phyloP scores from a whole-genome alignment of 2,329 filamentous ascomycete species.

The Achaetomium macrosporum region DNA sequence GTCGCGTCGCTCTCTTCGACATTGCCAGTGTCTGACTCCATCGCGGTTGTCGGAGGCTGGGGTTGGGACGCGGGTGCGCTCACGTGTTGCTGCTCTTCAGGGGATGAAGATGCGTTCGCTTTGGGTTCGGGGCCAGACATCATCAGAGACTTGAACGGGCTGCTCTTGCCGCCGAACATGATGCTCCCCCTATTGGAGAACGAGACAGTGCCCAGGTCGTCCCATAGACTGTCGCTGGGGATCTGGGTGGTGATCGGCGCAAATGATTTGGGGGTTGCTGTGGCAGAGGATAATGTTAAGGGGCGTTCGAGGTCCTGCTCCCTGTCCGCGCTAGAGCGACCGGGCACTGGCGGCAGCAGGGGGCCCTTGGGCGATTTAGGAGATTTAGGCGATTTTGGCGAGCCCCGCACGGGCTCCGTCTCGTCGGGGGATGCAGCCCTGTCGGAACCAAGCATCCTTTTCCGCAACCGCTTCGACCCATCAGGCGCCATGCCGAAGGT shows the following conservation, averaged over 20 bases:
- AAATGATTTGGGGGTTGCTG: slow-evolving; percentile 32
- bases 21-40: neutral
- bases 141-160: slow-evolving; percentile 12
- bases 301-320: slow-evolving; percentile 10
- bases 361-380: slow-evolving; percentile 22
- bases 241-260: slow-evolving; percentile 51
- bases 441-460: slow-evolving; percentile 23
- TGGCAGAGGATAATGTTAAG: slow-evolving; percentile 18
- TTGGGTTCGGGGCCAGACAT: slow-evolving; percentile 4
- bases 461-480: slow-evolving; percentile 20
- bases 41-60: slow-evolving; percentile 2
- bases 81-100: neutral
- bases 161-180: slow-evolving; percentile 49
- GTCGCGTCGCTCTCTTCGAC: slow-evolving; percentile 15
- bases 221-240: slow-evolving; percentile 50
- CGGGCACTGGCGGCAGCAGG: slow-evolving; percentile 17
- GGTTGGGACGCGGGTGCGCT: neutral
- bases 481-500: slow-evolving; percentile 17
- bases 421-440: slow-evolving; percentile 18
- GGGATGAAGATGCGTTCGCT: neutral
- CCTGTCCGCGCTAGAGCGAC: neutral
- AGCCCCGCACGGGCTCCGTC: slow-evolving; percentile 16
- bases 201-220: slow-evolving; percentile 52
- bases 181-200: slow-evolving; percentile 61
- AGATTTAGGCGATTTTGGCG: slow-evolving; percentile 25